phyloP scores from a whole-genome alignment of 2,329 filamentous ascomycete species.

The Zalaria obscura region DNA sequence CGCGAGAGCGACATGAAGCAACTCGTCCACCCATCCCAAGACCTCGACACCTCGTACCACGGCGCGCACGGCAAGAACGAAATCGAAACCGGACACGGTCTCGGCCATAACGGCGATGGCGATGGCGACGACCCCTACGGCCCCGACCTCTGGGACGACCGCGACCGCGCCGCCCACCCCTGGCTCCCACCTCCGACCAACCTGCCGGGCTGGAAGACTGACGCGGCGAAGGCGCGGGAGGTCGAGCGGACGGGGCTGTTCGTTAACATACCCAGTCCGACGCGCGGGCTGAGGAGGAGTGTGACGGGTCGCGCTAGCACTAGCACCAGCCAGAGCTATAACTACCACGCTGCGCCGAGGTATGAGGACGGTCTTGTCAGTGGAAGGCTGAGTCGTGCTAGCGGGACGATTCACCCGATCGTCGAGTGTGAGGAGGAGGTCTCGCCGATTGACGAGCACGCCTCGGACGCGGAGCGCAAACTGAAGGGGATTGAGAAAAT shows the following conservation, averaged over 20 bases:
- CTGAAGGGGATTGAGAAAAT: constrained; percentile 9
- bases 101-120: constrained; percentile 2
- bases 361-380: constrained; percentile 28
- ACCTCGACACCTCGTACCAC: not conserved
- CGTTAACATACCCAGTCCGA: constrained; percentile 33
- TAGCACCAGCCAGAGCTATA: constrained; percentile 18
- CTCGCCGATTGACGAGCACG: constrained; percentile 1
- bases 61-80: not conserved
- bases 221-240: constrained; percentile 10
- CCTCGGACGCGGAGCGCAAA: constrained; percentile 8
- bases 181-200: constrained; percentile 2
- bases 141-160: not conserved
- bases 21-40: constrained; percentile 4
- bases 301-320: constrained; percentile 7
- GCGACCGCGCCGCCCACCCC: not conserved
- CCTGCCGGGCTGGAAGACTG: constrained; percentile 3
- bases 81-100: too few relatives aligned
- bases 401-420: constrained; percentile 47
- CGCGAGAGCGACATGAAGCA: constrained; percentile 5
- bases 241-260: constrained; percentile 32
- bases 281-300: constrained; percentile 29
- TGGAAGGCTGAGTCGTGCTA: constrained; percentile 30
- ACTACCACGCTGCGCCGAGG: constrained; percentile 22
- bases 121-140: constrained; percentile 3
- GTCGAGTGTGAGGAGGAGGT: constrained; percentile 47